Base-by-base conservation (phyloP, 306 rosid genomes). In the Trifolium subterraneum region DNA sequence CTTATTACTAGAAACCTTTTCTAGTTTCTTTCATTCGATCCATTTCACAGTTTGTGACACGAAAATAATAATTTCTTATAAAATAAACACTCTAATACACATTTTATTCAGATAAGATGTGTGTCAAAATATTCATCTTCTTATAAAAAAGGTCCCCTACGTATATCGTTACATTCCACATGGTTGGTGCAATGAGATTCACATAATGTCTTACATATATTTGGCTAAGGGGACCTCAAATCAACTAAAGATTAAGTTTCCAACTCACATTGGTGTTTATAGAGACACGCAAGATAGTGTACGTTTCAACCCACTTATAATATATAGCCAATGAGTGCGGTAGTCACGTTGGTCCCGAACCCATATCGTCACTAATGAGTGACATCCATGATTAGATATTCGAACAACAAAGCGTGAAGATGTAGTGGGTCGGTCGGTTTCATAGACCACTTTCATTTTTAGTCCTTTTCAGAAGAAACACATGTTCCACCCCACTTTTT, bases 351-450 rank as follows among this genome's bases (percentile, higher is more conserved):
- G 66, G 66, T 60, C 66, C 66, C 65, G 6, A 29, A 60, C 16
- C 35, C 35, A 58, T 14, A 27, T 29, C 18, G 35, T 23, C 9
- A 27, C 65, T 7, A 27, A 11, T 56, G 1, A 56, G 63, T 56
- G 39, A 25, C 64, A 29, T 59, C 1, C 39, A 25, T 59, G 64
- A 59, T 23, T 27, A n/a, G 8, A 48, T 7, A n/a, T 48, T n/a
- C 7, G 1, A 44, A 44, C 50, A 54, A 54, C 19, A 29, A 60
- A 31, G 12, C 12, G 2, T 61, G 67, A 61, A 15, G 13, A 61
- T 61, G 42, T 15, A 61, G 42, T 61, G 67, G 67, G 67, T 31
- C 42, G 67, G 67, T 31, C 42, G 67, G 67, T 61, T 29, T 61
- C 67, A 29, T 29, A 4, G 6, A 29, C 33, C 33, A 29, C 33